Base-by-base conservation (phyloP, 192 early-diverging fungal genomes). In the Jimgerdemannia flammicorona region DNA sequence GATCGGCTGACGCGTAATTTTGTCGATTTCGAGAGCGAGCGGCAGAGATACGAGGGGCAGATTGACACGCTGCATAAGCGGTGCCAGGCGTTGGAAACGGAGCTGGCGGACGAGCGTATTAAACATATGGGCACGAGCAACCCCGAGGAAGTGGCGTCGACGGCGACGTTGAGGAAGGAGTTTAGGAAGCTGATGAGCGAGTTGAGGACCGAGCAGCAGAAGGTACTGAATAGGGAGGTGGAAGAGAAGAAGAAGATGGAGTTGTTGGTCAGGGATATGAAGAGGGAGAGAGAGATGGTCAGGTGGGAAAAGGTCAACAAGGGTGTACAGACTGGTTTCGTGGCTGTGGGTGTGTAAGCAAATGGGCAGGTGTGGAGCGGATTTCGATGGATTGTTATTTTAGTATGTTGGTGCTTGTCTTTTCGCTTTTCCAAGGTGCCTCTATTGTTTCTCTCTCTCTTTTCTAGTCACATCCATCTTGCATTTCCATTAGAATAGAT, bases 171-270 rank as follows among this genome's bases (percentile, higher is more conserved):
- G 39, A 74, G 88, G 40, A 86, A 84, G 71, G 88, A 90, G 65
- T 90, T 90, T 65, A 72, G 88, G 64, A 79, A 80, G 17, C 82
- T 88, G 70, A 84, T 88, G 74, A 75, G 71, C 18, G 85, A 88
- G 40, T 66, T 86, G 42, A 82, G 81, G 70, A 68, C 72, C 9
- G 88, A 90, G 40, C 87, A 90, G 40, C 80, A 85, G 44, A 85
- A 84, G 69, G 67, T 75, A 0, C 70, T 90, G 20, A 79, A 83
- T 3, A 78, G 81, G 41, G 88, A 87, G 67, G 77, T 75, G 0
- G 80, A 84, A 19, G 88, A 90, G 76, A 79, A 82, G 42, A 75
- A 83, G 42, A 77, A 79, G 3, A 66, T 88, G 3, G 88, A 90
- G 44, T 73, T 70, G 4, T 72, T 70, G 7, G 69, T 86, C 1